phyloP scores from a whole-genome alignment of 495 filamentous ascomycete genomes.

The Penicillium daleae region DNA sequence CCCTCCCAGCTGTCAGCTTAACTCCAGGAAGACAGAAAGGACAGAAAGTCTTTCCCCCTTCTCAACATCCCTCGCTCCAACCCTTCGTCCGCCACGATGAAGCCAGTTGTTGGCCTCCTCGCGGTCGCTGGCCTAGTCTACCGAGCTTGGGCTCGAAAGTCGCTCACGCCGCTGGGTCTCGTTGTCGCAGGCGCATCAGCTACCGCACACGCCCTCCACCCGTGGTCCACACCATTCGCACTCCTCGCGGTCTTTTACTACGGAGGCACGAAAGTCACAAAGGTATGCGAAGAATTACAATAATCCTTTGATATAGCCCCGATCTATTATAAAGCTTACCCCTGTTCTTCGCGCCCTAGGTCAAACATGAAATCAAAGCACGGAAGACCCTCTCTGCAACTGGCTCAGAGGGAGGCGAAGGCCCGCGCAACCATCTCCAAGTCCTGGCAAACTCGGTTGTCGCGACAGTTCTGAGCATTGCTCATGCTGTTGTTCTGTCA shows the following conservation, averaged over 20 bases:
- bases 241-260: constrained; percentile 87
- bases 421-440: constrained; percentile 81
- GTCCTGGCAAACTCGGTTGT: constrained; percentile 87
- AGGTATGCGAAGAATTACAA: constrained; percentile 49
- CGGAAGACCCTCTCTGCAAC: constrained; percentile 75
- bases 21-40: too few species aligned
- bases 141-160: constrained; percentile 72
- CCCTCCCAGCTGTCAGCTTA: not conserved
- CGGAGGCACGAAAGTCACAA: constrained; percentile 80
- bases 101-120: constrained; percentile 68
- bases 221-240: constrained; percentile 85
- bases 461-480: constrained; percentile 70
- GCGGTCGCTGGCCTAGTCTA: constrained; percentile 66
- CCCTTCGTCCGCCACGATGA: constrained; percentile 54
- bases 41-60: constrained; percentile 2
- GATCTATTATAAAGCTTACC: constrained; percentile 13
- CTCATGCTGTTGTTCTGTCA: constrained; percentile 69
- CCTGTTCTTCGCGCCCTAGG: constrained; percentile 43
- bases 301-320: not conserved
- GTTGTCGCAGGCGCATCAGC: constrained; percentile 72
- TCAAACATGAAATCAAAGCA: constrained; percentile 87
- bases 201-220: constrained; percentile 79
- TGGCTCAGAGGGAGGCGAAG: constrained; percentile 75
- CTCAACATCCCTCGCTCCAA: constrained; percentile 1
- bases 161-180: constrained; percentile 75